These are phyloP conservation scores for Geotrichum australiense DNA, from an alignment of 1,139 yeast species.

Conservation along the genomic window DNA sequence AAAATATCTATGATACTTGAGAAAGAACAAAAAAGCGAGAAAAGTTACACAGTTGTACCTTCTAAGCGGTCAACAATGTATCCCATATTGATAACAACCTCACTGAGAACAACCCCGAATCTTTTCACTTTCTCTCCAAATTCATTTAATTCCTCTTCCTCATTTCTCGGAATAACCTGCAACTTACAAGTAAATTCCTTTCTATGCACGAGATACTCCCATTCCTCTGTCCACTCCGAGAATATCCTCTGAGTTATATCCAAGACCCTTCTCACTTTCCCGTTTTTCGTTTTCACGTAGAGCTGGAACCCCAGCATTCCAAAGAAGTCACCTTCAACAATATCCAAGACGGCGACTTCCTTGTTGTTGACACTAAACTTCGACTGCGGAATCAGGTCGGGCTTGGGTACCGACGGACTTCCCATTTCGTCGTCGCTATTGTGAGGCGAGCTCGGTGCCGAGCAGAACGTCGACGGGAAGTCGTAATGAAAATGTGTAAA, in stretches of 20 bases:
- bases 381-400: constrained; percentile 19
- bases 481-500: constrained; percentile 15
- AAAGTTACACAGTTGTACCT: not conserved
- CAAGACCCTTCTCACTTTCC: constrained; percentile 10
- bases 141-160: constrained; percentile 9
- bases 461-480: constrained; percentile 17
- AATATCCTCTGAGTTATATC: constrained; percentile 21
- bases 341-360: constrained; percentile 17
- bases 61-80: constrained; percentile 19
- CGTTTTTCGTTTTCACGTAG: constrained; percentile 10
- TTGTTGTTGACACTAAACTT: constrained; percentile 16
- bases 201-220: constrained; percentile 22
- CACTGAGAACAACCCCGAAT: constrained; percentile 20
- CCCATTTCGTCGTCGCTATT: constrained; percentile 16
- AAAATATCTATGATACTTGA: not conserved
- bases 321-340: constrained; percentile 21
- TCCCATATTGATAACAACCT: constrained; percentile 22
- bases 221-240: constrained; percentile 21
- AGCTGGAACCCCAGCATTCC: constrained; percentile 21
- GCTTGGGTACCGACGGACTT: not conserved
- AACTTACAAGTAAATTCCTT: constrained; percentile 21
- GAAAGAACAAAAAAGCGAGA: not conserved
- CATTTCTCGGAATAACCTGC: constrained; percentile 17
- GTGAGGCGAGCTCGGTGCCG: constrained; percentile 18
- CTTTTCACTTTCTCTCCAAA: constrained; percentile 19